Base-by-base conservation (phyloP, 768 basidiomycete species). In the Lanmaoa pseudosensibilis region DNA sequence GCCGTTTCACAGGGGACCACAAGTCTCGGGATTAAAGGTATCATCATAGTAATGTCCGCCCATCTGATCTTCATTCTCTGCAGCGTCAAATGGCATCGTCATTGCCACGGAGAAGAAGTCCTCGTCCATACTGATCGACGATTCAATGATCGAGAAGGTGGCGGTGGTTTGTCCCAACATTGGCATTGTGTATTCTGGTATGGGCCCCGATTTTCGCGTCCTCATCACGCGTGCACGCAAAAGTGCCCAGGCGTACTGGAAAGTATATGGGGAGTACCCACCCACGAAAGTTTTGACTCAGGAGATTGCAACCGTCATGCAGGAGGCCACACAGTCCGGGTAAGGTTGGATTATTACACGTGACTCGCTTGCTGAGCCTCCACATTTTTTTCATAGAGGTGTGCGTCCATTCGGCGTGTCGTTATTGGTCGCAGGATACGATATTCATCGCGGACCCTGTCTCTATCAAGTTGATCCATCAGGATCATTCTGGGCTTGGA, bases 401-500 rank as follows among this genome's bases (percentile, higher is more conserved):
- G 95, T 99, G 45, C 85, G 97, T 66, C 97, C 97, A n/a, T 99
- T 92, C 71, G 97, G 97, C 59, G 95, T 99, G 53, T 98, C 95
- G 43, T 78, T 99, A 54, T 81, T 99, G 49, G 94, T 99, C 37
- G 96, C 96, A 19, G 97, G 97, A 44, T 99, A 91, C 89, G 97
- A 99, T 72, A 79, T 80, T 65, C 88, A 88, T 70, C 88, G 93
- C n/a, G 97, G 97, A 23, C 93, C 94, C 60, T 89, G 87, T n/a
- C 80, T 99, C 62, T 98, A 97, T 76, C 97, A 99, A 74, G 95
- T 99, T 41, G 97, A 99, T 77, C 97, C 97, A 39, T 97, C 94
- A 37, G 97, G 97, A 52, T 94, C 93, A 33, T 99, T 92, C 77
- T 99, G 97, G 97, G 96, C 97, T 32, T 99, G 97, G 97, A 99